A percentile compares a stretch with the other conserved stretches of the same genome.
Conservation (phyloP, 768 basidiomycete genomes). For the Crepidotus variabilis region DNA sequence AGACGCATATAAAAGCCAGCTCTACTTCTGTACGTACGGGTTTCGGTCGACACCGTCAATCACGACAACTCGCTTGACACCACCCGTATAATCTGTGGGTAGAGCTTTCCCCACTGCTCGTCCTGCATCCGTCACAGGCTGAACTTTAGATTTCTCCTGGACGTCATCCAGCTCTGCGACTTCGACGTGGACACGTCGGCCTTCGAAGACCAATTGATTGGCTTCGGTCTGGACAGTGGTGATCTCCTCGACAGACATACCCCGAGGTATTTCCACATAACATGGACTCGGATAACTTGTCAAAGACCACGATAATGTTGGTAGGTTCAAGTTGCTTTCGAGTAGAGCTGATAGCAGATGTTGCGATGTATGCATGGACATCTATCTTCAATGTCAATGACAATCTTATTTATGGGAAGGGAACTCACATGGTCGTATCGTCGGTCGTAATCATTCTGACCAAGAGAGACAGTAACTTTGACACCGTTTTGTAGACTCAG, state of each 20-base stretch:
- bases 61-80: slow-evolving; percentile 72
- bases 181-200: slow-evolving; percentile 65
- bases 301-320: slow-evolving; percentile 82
- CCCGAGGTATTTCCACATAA: slow-evolving; percentile 74
- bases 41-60: slow-evolving; percentile 83
- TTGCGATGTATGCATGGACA: slow-evolving; percentile 84
- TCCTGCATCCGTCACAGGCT: slow-evolving; percentile 38
- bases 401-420: not conserved
- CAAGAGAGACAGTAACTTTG: slow-evolving; percentile 50
- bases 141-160: slow-evolving; percentile 23
- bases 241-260: slow-evolving; percentile 64
- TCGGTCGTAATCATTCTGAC: slow-evolving; percentile 55
- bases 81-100: slow-evolving; percentile 72
- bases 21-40: slow-evolving; percentile 55
- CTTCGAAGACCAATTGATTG: slow-evolving; percentile 68
- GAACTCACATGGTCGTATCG: slow-evolving; percentile 68
- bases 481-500: slow-evolving; percentile 48
- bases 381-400: slow-evolving; percentile 33
- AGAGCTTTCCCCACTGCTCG: slow-evolving; percentile 55
- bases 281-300: slow-evolving; percentile 62
- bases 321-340: slow-evolving; percentile 56
- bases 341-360: slow-evolving; percentile 81
- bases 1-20: not conserved
- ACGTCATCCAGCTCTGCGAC: slow-evolving; percentile 59
- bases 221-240: slow-evolving; percentile 54